These are phyloP conservation scores for Geranium rotundifolium DNA, from an alignment of 345 rosid genomes.

Conservation along the genomic window DNA sequence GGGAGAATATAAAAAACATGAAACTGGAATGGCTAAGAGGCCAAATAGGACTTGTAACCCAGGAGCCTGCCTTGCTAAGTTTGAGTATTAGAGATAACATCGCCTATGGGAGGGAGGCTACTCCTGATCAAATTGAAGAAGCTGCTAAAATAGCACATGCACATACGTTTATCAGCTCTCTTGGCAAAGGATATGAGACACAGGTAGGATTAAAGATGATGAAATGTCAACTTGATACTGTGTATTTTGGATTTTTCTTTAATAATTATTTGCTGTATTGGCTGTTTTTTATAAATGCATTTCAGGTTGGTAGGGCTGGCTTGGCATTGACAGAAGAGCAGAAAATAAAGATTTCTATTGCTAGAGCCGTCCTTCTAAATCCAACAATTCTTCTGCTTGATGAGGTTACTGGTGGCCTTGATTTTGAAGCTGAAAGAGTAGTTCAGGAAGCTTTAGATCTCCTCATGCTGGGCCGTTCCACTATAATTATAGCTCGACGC, in stretches of 20 bases:
- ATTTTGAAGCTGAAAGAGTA: constrained; percentile 92
- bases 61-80: constrained; percentile 93
- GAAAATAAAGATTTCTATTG: constrained; percentile 87
- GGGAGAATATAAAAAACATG: constrained; percentile 85
- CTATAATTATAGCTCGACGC: constrained; percentile 89
- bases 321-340: constrained; percentile 81
- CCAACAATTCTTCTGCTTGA: constrained; percentile 90
- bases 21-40: constrained; percentile 87
- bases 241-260: too few relatives aligned
- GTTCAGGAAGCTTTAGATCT: constrained; percentile 94
- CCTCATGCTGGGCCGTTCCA: constrained; percentile 93
- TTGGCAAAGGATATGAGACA: constrained; percentile 81
- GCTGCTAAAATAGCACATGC: constrained; percentile 95
- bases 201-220: constrained; percentile 34
- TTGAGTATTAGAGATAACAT: constrained; percentile 82
- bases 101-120: constrained; percentile 78
- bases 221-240: too few relatives aligned
- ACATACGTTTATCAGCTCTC: constrained; percentile 85
- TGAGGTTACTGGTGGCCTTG: constrained; percentile 97
- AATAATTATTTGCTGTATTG: neutral
- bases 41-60: constrained; percentile 95
- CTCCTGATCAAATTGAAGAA: constrained; percentile 81
- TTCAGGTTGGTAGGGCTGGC: constrained; percentile 92
- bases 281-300: neutral
- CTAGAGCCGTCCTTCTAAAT: constrained; percentile 91